Conservation (phyloP, 2,329 filamentous ascomycete genomes). For the Sordariomycetes sp. region DNA sequence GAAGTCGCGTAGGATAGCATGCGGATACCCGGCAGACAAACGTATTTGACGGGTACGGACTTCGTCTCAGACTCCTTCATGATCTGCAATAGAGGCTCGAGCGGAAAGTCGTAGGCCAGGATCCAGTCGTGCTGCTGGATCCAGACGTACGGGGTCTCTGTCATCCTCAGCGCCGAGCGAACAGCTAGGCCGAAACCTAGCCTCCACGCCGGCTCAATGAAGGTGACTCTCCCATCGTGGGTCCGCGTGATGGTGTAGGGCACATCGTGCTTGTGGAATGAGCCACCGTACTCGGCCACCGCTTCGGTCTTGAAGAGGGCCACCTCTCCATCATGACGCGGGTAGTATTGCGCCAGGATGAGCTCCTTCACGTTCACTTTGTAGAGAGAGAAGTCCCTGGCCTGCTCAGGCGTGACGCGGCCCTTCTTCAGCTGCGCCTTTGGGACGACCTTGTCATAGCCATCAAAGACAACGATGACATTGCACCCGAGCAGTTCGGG, state of each 20-base stretch:
- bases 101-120: constrained; percentile 31
- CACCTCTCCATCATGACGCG: constrained; percentile 27
- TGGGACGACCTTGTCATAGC: constrained; percentile 33
- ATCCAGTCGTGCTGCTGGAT: constrained; percentile 48
- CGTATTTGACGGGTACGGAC: constrained; percentile 32
- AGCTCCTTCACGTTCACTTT: constrained; percentile 34
- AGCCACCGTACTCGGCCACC: constrained; percentile 5
- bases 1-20: constrained; percentile 40
- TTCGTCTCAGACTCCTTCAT: constrained; percentile 27
- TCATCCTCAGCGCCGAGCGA: constrained; percentile 35
- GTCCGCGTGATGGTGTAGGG: constrained; percentile 23
- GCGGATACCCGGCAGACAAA: constrained; percentile 40
- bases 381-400: constrained; percentile 29
- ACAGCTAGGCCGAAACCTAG: constrained; percentile 44
- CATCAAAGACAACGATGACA: constrained; percentile 41
- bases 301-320: constrained; percentile 26
- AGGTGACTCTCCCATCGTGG: constrained; percentile 25
- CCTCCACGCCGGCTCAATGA: constrained; percentile 34
- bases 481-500: constrained; percentile 25
- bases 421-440: constrained; percentile 40
- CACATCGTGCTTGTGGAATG: constrained; percentile 21
- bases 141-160: constrained; percentile 41
- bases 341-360: constrained; percentile 11
- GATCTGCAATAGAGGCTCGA: constrained; percentile 29
- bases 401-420: constrained; percentile 34